Conservation (phyloP, 1,284 basidiomycete species). For the Vanrija sp. region DNA sequence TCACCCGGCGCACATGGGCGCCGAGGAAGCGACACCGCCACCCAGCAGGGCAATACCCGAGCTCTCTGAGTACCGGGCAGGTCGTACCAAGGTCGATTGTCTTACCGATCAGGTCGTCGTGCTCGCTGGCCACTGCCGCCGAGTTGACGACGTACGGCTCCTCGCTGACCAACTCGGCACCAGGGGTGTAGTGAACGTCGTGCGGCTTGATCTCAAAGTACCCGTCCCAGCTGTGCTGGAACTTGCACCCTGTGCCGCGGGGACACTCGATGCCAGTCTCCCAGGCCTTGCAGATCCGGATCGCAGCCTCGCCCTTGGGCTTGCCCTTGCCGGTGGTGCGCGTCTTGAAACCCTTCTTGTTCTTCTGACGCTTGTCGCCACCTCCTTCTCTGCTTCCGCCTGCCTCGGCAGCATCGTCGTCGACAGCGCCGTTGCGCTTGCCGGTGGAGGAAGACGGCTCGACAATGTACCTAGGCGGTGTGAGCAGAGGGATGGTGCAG, state of each 20-base stretch:
- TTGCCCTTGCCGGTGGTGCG: constrained; percentile 70
- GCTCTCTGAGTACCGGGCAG: constrained; percentile 70
- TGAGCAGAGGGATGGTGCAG: neutral
- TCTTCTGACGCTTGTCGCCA: constrained; percentile 45
- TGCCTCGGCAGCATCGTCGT: constrained; percentile 68
- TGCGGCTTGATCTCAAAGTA: constrained; percentile 73
- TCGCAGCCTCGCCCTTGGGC: constrained; percentile 28
- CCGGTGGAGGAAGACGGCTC: constrained; percentile 20
- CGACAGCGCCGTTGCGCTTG: constrained; percentile 8
- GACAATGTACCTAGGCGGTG: constrained; percentile 55
- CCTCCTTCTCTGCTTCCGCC: constrained; percentile 29
- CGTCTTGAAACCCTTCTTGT: constrained; percentile 61
- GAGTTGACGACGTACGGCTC: constrained; percentile 19
- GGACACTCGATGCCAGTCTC: constrained; percentile 32
- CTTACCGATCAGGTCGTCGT: constrained; percentile 28
- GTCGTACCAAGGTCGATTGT: constrained; percentile 31
- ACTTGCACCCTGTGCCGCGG: constrained; percentile 56
- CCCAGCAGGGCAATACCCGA: constrained; percentile 78
- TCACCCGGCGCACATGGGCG: constrained; percentile 56
- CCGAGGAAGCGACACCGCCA: constrained; percentile 89
- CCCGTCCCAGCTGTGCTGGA: constrained; percentile 68
- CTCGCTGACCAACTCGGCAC: constrained; percentile 49
- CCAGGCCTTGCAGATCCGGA: constrained; percentile 39
- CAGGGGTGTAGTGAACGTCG: constrained; percentile 59
- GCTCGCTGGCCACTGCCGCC: constrained; percentile 1